Evolutionary conservation across 2,329 filamentous ascomycete species (phyloP).

Genomic region (Albophoma yamanashiensis): DNA sequence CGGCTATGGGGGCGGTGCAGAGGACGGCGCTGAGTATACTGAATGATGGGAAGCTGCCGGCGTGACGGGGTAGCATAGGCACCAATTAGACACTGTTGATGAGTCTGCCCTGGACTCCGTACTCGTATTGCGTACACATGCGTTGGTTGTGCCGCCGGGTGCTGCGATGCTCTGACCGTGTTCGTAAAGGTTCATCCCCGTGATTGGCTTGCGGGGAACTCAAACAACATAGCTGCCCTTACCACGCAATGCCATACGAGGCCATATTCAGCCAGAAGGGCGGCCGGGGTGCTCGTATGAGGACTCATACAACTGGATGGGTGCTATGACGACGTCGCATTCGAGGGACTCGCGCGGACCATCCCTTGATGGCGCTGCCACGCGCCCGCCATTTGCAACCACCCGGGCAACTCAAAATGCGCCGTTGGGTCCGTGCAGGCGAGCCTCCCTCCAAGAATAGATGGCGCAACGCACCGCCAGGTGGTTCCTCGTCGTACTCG

Average conservation of each 20-base stretch:
- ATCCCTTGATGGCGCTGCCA: background rate
- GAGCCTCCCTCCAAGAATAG: background rate
- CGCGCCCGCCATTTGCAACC: background rate
- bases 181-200: background rate
- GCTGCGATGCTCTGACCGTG: no score
- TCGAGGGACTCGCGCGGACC: background rate
- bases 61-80: background rate
- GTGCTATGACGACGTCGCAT: background rate
- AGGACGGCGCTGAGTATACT: slow-evolving; percentile 20
- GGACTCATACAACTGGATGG: background rate
- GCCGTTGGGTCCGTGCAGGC: background rate
- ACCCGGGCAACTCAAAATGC: background rate
- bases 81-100: background rate
- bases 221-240: background rate
- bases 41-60: slow-evolving; percentile 8
- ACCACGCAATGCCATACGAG: background rate
- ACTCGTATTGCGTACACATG: no score
- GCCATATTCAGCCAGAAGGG: no score
- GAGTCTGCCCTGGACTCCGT: no score
- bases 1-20: slow-evolving; percentile 28
- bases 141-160: no score
- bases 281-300: background rate
- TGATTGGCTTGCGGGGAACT: background rate
- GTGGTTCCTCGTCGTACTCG: background rate
- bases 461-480: background rate